These are phyloP conservation scores for Xylaria sp. DNA, from an alignment of 2,329 filamentous ascomycete genomes.

Conservation along the genomic window DNA sequence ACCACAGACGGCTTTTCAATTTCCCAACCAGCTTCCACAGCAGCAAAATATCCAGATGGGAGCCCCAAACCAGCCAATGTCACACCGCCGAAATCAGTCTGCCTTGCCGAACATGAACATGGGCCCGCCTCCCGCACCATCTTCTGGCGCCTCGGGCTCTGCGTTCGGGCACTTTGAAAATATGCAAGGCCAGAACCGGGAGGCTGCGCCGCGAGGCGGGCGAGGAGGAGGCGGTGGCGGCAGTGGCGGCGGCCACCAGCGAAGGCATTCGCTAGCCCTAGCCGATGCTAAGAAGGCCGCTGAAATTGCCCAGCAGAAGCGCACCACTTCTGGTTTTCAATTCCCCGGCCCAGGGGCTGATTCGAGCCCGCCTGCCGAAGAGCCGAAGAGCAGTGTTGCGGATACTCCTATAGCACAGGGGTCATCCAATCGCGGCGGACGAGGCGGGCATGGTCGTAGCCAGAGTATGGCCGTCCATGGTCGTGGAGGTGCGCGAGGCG, in stretches of 20 bases:
- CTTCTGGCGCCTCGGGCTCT: slow-evolving; percentile 85
- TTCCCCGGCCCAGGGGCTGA: slow-evolving; percentile 83
- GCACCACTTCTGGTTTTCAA: slow-evolving; percentile 92
- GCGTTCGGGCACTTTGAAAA: slow-evolving; percentile 83
- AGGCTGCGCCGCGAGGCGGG: slow-evolving; percentile 77
- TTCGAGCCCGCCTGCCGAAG: slow-evolving; percentile 65
- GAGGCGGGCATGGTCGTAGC: slow-evolving; percentile 76
- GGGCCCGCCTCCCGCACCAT: slow-evolving; percentile 89
- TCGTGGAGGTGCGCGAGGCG: slow-evolving; percentile 75
- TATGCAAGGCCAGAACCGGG: slow-evolving; percentile 69
- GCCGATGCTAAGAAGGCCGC: slow-evolving; percentile 98
- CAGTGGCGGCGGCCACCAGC: slow-evolving; percentile 80
- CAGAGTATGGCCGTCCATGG: slow-evolving; percentile 89
- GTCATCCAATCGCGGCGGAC: slow-evolving; percentile 62
- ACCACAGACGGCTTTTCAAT: slow-evolving; percentile 87
- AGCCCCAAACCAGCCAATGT: slow-evolving; percentile 78
- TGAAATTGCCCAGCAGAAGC: slow-evolving; percentile 95
- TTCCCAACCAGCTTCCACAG: slow-evolving; percentile 76
- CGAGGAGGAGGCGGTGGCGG: slow-evolving; percentile 68
- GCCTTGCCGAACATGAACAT: slow-evolving; percentile 92
- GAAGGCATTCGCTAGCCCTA: slow-evolving; percentile 92
- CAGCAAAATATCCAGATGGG: slow-evolving; percentile 80
- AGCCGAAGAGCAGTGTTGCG: slow-evolving; percentile 62
- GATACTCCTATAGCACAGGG: slow-evolving; percentile 56
- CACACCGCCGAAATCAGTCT: slow-evolving; percentile 98